A percentile compares a stretch with the other conserved stretches of the same genome.
phyloP scores from a whole-genome alignment of 768 basidiomycete genomes.

The Gymnopilus dilepis region DNA sequence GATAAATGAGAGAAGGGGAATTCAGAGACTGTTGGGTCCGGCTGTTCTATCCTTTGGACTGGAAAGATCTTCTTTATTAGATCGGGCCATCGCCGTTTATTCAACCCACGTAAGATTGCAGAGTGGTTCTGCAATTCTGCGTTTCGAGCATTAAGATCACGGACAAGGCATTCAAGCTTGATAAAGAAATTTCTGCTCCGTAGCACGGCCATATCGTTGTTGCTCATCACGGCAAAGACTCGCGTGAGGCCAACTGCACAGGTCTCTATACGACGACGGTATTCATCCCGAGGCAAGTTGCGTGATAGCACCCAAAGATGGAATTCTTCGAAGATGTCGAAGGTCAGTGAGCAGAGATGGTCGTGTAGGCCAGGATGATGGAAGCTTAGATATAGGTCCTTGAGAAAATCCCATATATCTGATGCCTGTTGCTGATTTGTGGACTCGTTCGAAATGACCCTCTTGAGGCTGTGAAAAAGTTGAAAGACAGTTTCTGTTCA shows the following conservation, averaged over 20 bases:
- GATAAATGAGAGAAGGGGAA: too few relatives aligned
- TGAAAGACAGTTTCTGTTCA: conserved; percentile 14
- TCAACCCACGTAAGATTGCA: conserved; percentile 8
- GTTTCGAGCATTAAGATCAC: not conserved
- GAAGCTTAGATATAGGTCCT: conserved; percentile 9
- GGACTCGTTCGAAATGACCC: conserved; percentile 2
- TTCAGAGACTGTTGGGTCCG: not conserved
- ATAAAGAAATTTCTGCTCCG: conserved; percentile 1
- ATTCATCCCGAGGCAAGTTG: not conserved
- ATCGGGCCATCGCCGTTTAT: conserved; percentile 17
- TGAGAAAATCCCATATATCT: conserved; percentile 18
- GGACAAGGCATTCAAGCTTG: conserved; percentile 13
- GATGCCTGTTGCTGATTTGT: conserved; percentile 13
- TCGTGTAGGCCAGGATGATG: not conserved
- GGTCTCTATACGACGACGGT: conserved; percentile 6
- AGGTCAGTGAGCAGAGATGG: conserved; percentile 4
- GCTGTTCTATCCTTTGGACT: not conserved
- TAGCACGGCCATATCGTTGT: not conserved
- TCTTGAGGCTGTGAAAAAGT: conserved; percentile 11
- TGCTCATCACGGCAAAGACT: conserved; percentile 10
- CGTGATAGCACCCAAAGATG: conserved; percentile 10
- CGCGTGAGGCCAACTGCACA: conserved; percentile 17
- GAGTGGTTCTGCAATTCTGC: not conserved
- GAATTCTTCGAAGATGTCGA: conserved; percentile 18
- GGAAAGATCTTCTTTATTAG: conserved; percentile 12